Conservation (phyloP, 2,329 filamentous ascomycete species). For the Ophiostoma triangulosporum region DNA sequence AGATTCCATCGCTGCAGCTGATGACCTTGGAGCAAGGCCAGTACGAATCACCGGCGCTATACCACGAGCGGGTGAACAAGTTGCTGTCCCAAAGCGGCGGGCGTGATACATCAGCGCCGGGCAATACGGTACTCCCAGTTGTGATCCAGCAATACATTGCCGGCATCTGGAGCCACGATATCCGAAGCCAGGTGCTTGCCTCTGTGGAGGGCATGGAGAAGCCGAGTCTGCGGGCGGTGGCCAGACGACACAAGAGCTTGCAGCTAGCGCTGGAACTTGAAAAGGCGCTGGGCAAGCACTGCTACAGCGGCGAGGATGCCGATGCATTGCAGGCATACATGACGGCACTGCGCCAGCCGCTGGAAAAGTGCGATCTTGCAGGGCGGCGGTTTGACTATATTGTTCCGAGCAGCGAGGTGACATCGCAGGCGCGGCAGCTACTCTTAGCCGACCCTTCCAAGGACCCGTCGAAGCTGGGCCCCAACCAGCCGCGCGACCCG, state of each 20-base stretch:
- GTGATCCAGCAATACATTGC: conserved; percentile 33
- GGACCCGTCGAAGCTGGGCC: conserved; percentile 35
- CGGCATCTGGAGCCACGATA: conserved; percentile 35
- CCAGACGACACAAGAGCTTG: conserved; percentile 38
- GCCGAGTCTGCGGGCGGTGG: conserved; percentile 27
- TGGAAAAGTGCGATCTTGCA: conserved; percentile 13
- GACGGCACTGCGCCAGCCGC: conserved; percentile 30
- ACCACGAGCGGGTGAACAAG: conserved; percentile 31
- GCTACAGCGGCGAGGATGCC: conserved; percentile 28
- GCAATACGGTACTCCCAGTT: conserved; percentile 17
- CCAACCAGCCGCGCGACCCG: conserved; percentile 38
- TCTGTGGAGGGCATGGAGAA: conserved; percentile 19
- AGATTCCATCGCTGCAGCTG: conserved; percentile 38
- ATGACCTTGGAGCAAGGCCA: conserved; percentile 38
- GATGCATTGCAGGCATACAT: conserved; percentile 35
- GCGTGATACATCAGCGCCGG: conserved; percentile 13
- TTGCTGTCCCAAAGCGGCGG: conserved; percentile 25
- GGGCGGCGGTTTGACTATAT: conserved; percentile 19
- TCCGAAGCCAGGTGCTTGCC: conserved; percentile 29
- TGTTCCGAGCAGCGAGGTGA: conserved; percentile 26
- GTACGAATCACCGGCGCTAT: conserved; percentile 37
- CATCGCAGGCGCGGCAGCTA: conserved; percentile 32
- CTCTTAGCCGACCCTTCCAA: conserved; percentile 30
- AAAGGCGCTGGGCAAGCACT: conserved; percentile 33
- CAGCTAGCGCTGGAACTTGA: conserved; percentile 44